These are phyloP conservation scores for Circinella minor DNA, from an alignment of 371 early-diverging fungal species.

Conservation along the genomic window DNA sequence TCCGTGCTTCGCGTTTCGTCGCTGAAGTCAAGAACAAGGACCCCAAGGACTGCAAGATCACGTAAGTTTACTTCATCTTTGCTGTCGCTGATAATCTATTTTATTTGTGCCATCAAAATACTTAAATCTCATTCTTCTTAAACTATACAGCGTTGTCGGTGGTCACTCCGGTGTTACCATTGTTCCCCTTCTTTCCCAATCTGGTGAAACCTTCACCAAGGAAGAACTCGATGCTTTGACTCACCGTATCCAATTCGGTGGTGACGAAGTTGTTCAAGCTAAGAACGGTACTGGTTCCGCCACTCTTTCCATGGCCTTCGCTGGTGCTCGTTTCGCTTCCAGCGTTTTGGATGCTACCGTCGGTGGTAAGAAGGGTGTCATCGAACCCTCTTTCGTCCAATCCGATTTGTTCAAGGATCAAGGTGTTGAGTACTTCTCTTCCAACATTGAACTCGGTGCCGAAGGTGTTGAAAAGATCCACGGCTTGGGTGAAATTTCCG, in stretches of 20 bases:
- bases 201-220: conserved; percentile 82
- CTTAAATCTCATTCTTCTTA: no score
- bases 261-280: conserved; percentile 99
- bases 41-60: conserved; percentile 69
- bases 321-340: conserved; percentile 96
- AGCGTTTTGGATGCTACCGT: conserved; percentile 90
- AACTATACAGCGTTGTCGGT: conserved; percentile 88
- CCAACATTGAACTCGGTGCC: conserved; percentile 93
- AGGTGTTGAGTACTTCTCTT: conserved; percentile 92
- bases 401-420: conserved; percentile 71
- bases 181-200: conserved; percentile 93
- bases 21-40: conserved; percentile 78
- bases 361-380: conserved; percentile 84
- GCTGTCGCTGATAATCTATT: no score
- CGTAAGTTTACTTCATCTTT: no score
- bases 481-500: conserved; percentile 84
- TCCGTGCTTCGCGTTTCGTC: conserved; percentile 97
- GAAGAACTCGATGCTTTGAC: conserved; percentile 93
- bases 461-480: conserved; percentile 93
- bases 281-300: conserved; percentile 98
- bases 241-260: conserved; percentile 98
- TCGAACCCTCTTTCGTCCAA: conserved; percentile 95
- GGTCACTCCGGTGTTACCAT: conserved; percentile 99
- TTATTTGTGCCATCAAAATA: no score
- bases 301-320: conserved; percentile 98